Base-by-base conservation (phyloP, 1,284 basidiomycete species). In the Trichosporon asahii region DNA sequence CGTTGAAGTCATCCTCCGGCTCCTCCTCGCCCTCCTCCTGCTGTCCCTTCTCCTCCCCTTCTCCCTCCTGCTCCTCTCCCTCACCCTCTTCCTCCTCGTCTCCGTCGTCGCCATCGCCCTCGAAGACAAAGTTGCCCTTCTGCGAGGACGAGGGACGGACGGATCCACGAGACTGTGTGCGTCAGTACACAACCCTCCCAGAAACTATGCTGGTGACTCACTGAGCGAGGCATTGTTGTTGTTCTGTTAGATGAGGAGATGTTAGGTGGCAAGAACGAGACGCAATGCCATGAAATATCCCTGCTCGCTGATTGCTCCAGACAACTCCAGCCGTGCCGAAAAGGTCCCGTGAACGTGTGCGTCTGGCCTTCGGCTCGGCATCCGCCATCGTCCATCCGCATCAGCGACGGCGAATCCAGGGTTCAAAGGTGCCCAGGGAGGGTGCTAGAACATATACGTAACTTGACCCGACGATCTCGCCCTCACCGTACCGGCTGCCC, bases 1-100 rank as follows among this genome's bases (percentile, higher is more conserved):
- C 93, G 75, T 94, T 95, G 81, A 94, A 95, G 79, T 96, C 93
- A 76, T 96, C 93, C 78, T 95, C 94, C 0, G 91, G 92, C 64
- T 79, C 81, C 33, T 95, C 93, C 77, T 73, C 79, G 0, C 91
- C 92, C 53, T 77, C 80, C 9, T 77, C 78, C 29, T 73, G 78
- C 35, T 55, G 66, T n/a, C 49, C 67, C 31, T 57, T 57, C n/a
- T 67, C 63, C 11, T 57, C 69, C 21, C 53, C 66, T 12, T 73
- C 76, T 3, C 66, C n/a, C n/a, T n/a, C n/a, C n/a, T n/a, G 73
- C 25, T 72, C 72, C 12, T 25, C 66, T 2, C 72, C 70, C 4
- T 35, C 70, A 3, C 70, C 72, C 14, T 69, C 77, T 35, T 73
- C 73, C 3, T 75, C 79, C 5, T 70, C 79, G 11, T 76, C 79